Evolutionary conservation across 2,329 filamentous ascomycete genomes (phyloP), one percentile per base, ranked within the genome.

Genomic region (Phialophora macrospora): DNA sequence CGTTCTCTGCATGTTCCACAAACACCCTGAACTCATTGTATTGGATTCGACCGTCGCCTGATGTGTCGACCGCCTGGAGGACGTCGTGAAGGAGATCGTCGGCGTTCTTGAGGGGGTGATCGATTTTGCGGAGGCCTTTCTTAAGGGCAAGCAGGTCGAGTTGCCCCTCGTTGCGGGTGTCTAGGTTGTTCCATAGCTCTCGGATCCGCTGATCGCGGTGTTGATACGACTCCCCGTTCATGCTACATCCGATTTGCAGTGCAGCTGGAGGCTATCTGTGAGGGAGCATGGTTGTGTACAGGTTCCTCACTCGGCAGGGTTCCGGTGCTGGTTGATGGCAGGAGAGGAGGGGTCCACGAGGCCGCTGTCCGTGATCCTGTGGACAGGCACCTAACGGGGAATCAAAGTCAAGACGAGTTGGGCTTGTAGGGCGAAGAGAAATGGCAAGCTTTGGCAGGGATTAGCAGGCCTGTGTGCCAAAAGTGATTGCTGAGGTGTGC

Each of bases 81-180:
- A 98, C 90, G 74, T 90, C 88, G 75, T 87, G 85, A 68, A 99
- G 84, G 82, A 98, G 87, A 44, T 86, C 83, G 77, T 96, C 91
- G 75, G 95, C 95, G 83, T 97, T 95, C 82, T 97, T 96, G 75
- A 99, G 80, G 69, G 89, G 95, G 77, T 99, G 95, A 77, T 98
- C 93, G 74, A 98, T 92, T 78, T 88, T 91, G 77, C 84, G 88
- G 75, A 99, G 80, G 3, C 94, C 95, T 80, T 88, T 91, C 80
- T 93, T 90, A 72, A 99, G 81, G 34, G 88, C 93, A 77, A 90
- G 88, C 70, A 96, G 82, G 79, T 98, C 93, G 73, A 99, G 84
- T 77, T 92, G 88, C 65, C 92, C 92, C 73, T 89, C 88, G 65
- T 85, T 84, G 70, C 88, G 86, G 71, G 89, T 89, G 78, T 96